Conservation (phyloP, 176 grass and related monocot genomes). For the Eragrostis curvula region DNA sequence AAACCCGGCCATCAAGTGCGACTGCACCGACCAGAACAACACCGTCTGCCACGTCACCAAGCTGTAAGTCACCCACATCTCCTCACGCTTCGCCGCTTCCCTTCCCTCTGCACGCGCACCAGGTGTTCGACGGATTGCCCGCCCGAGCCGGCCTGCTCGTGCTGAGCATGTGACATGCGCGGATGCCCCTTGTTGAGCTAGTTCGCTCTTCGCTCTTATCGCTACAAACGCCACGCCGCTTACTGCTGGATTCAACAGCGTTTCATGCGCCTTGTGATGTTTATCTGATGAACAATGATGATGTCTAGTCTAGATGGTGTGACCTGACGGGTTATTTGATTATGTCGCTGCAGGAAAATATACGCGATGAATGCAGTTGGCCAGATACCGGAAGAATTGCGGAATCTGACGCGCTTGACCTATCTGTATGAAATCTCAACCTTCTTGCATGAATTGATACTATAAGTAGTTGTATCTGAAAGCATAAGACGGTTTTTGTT, state of each 20-base stretch:
- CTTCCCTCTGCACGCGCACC: neutral
- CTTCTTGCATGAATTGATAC: neutral
- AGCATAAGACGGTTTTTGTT: neutral
- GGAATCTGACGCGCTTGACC: conserved; percentile 59
- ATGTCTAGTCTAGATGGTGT: neutral
- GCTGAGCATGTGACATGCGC: neutral
- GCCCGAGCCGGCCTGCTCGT: too few relatives aligned
- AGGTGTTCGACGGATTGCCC: conserved; percentile 29
- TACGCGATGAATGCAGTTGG: conserved; percentile 44
- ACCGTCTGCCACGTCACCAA: conserved; percentile 73
- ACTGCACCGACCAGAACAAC: conserved; percentile 49
- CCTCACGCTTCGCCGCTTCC: neutral
- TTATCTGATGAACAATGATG: neutral
- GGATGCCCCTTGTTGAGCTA: neutral
- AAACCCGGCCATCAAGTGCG: conserved; percentile 74
- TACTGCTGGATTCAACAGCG: neutral
- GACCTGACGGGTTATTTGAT: neutral
- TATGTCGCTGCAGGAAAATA: conserved; percentile 57
- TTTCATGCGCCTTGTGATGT: neutral
- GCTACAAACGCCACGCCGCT: neutral
- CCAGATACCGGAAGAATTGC: conserved; percentile 59
- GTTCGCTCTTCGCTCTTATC: too few relatives aligned
- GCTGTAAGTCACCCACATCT: conserved; percentile 44
- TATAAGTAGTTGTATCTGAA: neutral
- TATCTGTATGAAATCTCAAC: conserved; percentile 56